Conservation (phyloP, 805 yeast species). For the Lipomyces spencermartinsiae region DNA sequence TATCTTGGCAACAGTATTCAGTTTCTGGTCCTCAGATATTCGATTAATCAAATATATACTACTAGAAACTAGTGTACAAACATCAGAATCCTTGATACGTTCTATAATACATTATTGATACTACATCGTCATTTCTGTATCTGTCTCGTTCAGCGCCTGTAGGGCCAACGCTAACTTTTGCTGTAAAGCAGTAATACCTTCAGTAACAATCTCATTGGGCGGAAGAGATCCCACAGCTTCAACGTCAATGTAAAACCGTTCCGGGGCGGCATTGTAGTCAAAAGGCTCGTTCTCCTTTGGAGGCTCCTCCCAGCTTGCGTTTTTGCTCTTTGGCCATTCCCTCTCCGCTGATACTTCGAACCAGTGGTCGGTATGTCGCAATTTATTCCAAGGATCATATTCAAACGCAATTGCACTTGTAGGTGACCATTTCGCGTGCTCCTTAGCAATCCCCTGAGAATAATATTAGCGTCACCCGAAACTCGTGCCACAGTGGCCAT, state of each 20-base stretch:
- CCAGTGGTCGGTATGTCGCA: constrained; percentile 96
- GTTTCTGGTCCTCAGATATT: not conserved
- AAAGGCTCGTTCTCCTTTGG: constrained; percentile 67
- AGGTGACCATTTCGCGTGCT: constrained; percentile 99
- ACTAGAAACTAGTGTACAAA: not conserved
- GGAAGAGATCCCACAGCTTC: constrained; percentile 91
- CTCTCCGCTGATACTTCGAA: constrained; percentile 83
- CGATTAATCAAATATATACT: not conserved
- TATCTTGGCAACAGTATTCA: not conserved
- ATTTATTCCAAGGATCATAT: constrained; percentile 98
- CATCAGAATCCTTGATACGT: not conserved
- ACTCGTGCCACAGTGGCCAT: constrained; percentile 60
- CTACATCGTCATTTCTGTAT: constrained; percentile 30
- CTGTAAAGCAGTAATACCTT: constrained; percentile 85
- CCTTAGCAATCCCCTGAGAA: constrained; percentile 49
- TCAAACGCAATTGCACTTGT: constrained; percentile 95
- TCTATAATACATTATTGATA: not conserved
- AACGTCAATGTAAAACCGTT: constrained; percentile 81
- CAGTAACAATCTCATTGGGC: constrained; percentile 85
- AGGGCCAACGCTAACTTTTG: constrained; percentile 88
- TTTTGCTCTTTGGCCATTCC: constrained; percentile 93
- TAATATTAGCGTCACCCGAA: not conserved
- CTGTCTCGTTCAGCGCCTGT: constrained; percentile 58
- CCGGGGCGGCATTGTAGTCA: constrained; percentile 83
- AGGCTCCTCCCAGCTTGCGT: constrained; percentile 90